Evolutionary conservation across 176 grass and related monocot species (phyloP).

Genomic region (Cocos nucifera): DNA sequence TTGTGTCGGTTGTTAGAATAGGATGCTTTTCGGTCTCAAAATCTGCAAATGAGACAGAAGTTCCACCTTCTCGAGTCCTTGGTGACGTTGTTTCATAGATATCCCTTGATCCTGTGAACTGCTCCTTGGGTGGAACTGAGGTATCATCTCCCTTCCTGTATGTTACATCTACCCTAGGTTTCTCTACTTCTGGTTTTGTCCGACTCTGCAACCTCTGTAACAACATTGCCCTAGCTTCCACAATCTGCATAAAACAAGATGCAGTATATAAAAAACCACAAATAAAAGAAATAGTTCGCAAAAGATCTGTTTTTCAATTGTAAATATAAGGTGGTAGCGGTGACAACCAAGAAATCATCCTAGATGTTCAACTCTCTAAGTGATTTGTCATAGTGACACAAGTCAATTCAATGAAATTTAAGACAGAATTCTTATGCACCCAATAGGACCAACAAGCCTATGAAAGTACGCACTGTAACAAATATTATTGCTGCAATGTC

Average conservation of each 20-base stretch:
- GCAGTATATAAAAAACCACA: too few species aligned
- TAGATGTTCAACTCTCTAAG: too few species aligned
- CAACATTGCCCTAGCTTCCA: slow-evolving; percentile 84
- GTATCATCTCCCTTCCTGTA: slow-evolving; percentile 27
- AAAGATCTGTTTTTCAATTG: too few species aligned
- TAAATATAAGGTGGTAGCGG: too few species aligned
- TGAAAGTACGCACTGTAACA: too few species aligned
- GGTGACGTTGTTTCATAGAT: slow-evolving; percentile 23
- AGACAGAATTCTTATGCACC: too few species aligned
- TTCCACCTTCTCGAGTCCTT: slow-evolving; percentile 14
- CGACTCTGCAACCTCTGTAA: slow-evolving; percentile 57
- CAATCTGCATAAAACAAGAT: slow-evolving; percentile 47
- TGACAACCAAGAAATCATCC: too few species aligned
- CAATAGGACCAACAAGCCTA: too few species aligned
- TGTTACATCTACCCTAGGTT: not conserved
- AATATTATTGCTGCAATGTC: too few species aligned
- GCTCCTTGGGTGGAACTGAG: slow-evolving; percentile 13
- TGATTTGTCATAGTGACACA: too few species aligned
- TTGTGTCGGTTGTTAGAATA: slow-evolving; percentile 46
- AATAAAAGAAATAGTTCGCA: too few species aligned
- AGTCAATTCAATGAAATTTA: too few species aligned
- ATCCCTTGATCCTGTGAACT: slow-evolving; percentile 20
- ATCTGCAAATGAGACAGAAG: slow-evolving; percentile 36
- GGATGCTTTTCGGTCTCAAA: slow-evolving; percentile 54
- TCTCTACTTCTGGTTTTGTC: slow-evolving; percentile 48